A percentile compares a stretch with the other conserved stretches of the same genome.
Evolutionary conservation across 1,284 basidiomycete species (phyloP).

Genomic region (Ganoderma leucocontextum): DNA sequence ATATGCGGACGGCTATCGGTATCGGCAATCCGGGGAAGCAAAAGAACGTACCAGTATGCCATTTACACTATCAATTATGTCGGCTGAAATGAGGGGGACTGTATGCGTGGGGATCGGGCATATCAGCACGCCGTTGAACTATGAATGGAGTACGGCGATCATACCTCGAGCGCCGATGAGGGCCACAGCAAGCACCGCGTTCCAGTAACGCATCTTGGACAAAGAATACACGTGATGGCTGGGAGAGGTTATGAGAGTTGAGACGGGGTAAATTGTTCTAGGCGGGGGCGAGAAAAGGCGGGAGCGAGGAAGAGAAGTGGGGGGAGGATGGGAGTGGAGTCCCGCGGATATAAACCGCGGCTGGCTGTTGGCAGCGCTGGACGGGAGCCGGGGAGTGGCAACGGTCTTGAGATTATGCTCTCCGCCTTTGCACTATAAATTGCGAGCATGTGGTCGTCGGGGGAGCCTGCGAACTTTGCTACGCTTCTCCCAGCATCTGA

Average conservation of each 20-base stretch:
- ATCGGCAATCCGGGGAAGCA: neutral
- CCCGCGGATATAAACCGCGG: neutral
- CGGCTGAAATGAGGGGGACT: neutral
- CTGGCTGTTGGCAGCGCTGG: neutral
- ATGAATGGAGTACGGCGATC: neutral
- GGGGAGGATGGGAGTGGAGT: neutral
- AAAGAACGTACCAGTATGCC: neutral
- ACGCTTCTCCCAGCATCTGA: neutral
- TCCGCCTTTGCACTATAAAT: neutral
- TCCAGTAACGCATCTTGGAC: neutral
- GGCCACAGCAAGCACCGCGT: neutral
- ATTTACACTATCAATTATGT: neutral
- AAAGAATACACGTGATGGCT: neutral
- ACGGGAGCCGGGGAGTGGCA: conserved; percentile 3
- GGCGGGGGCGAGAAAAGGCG: neutral
- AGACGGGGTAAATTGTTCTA: neutral
- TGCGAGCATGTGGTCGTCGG: neutral
- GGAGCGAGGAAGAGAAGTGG: neutral
- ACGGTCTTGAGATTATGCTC: neutral
- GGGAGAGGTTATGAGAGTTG: neutral
- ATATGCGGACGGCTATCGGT: neutral
- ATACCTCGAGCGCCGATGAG: neutral
- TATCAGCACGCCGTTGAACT: neutral
- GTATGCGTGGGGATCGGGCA: neutral
- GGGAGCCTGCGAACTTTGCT: neutral